Conservation (phyloP, 768 basidiomycete species). For the Mycena floridula region DNA sequence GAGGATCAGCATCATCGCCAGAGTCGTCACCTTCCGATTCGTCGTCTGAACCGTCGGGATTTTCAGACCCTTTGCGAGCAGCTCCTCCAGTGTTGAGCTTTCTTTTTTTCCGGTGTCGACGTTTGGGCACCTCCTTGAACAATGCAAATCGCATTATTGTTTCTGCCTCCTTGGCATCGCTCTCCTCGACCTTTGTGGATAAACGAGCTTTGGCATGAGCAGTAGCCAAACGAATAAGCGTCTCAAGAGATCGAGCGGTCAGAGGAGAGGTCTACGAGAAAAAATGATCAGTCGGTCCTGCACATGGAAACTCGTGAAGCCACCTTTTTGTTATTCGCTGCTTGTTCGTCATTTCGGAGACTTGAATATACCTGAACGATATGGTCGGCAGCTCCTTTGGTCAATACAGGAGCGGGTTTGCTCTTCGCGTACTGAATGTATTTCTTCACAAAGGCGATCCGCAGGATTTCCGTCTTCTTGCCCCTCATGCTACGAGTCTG, state of each 20-base stretch:
- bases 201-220: constrained; percentile 96
- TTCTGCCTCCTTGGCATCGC: constrained; percentile 87
- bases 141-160: constrained; percentile 95
- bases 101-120: constrained; percentile 76
- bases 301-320: constrained; percentile 8
- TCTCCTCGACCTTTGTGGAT: constrained; percentile 75
- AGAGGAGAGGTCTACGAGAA: constrained; percentile 81
- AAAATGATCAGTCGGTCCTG: constrained; percentile 7
- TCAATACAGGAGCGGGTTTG: constrained; percentile 76
- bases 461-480: constrained; percentile 80
- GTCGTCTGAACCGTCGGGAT: constrained; percentile 31
- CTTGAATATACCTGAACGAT: constrained; percentile 91
- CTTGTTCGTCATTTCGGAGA: constrained; percentile 87
- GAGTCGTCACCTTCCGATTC: constrained; percentile 38
- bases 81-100: constrained; percentile 71
- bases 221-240: constrained; percentile 94
- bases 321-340: constrained; percentile 85
- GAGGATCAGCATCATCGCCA: constrained; percentile 39
- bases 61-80: constrained; percentile 40
- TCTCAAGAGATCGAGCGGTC: constrained; percentile 97
- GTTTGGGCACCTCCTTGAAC: constrained; percentile 93
- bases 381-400: constrained; percentile 89
- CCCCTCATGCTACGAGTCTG: constrained; percentile 48
- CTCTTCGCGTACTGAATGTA: constrained; percentile 97
- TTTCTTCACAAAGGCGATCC: constrained; percentile 94